Base-by-base conservation (phyloP, 2,329 filamentous ascomycete species). In the Cladosporium sphaerospermum region DNA sequence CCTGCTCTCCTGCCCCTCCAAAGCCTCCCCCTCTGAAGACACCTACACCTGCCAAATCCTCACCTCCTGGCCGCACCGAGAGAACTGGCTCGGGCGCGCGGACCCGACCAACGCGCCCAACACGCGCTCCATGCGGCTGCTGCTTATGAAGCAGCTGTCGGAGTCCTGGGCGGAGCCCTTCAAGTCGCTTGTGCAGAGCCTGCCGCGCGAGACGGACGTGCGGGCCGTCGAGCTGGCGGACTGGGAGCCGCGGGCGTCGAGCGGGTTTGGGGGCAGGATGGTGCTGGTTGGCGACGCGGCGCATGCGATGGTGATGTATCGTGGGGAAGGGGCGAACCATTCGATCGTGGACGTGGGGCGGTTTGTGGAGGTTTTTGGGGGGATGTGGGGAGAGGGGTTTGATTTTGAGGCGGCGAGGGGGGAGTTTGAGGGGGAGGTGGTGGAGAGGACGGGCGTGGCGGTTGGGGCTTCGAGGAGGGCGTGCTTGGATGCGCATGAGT, bases 1-100 rank as follows among this genome's bases (percentile, higher is more conserved):
- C 48, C 66, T 78, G 14, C 71, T 81, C 3, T 73, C 79, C 44
- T 73, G 74, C 0, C 77, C 78, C 0, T 69, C 68, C 8, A n/a
- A 37, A 11, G 11, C n/a, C 10, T 9, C n/a, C 36, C 2, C 3
- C 3, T 9, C 10, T 14, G 13, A 37, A 37, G 11, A 36, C 39
- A 54, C 28, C 23, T 56, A 55, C 37, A 53, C 51, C 36, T 58
- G 54, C 39, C 55, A 61, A 37, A 67, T 81, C 10, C 73, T 78
- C 33, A 59, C 78, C 11, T 79, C 78, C 1, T 83, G 79, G 78
- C 61, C 62, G 6, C 59, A 60, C 45, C 56, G 61, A 9, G 48
- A 51, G 28, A 61, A 60, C 11, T 63, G 59, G 50, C 54, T 61
- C 39, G 58, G 51, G 14, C 52, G 52, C 3, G 50, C 43, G 6